These are phyloP conservation scores for Globisporangium emineosum DNA, from an alignment of 352 stramenopile genomes.

Conservation along the genomic window DNA sequence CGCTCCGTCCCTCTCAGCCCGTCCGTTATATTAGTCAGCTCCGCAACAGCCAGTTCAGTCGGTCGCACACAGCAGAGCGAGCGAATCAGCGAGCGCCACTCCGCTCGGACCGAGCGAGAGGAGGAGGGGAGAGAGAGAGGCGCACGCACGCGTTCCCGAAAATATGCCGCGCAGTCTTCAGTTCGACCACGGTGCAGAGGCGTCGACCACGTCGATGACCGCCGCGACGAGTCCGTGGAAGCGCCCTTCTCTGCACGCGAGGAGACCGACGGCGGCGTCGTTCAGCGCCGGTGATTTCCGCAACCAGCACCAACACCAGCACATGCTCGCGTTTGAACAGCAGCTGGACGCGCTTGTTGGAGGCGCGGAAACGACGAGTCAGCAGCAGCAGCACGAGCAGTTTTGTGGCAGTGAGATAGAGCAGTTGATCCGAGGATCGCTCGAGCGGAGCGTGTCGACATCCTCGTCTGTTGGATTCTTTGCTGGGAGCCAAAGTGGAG, in stretches of 20 bases:
- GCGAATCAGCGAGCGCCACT: background rate
- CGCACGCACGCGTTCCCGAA: background rate
- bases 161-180: conserved; percentile 17
- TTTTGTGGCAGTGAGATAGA: conserved; percentile 5
- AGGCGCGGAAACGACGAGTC: conserved; percentile 5
- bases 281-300: conserved; percentile 24
- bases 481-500: conserved; percentile 3
- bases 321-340: conserved; percentile 16
- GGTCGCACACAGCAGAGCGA: background rate
- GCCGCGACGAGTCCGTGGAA: conserved; percentile 15
- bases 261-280: conserved; percentile 18
- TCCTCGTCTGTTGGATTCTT: conserved; percentile 9
- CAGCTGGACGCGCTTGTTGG: conserved; percentile 17
- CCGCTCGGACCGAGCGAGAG: background rate
- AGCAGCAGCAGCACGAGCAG: conserved; percentile 8
- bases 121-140: background rate
- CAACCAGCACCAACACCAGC: conserved; percentile 12
- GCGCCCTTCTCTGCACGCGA: background rate
- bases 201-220: conserved; percentile 11
- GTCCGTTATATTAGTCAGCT: background rate
- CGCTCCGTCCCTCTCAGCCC: background rate
- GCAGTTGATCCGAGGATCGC: background rate
- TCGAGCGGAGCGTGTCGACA: conserved; percentile 15
- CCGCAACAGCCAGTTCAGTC: background rate
- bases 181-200: conserved; percentile 2